A percentile compares a stretch with the other conserved stretches of the same genome.
phyloP scores from a whole-genome alignment of 306 rosid species.

The Trifolium subterraneum region DNA sequence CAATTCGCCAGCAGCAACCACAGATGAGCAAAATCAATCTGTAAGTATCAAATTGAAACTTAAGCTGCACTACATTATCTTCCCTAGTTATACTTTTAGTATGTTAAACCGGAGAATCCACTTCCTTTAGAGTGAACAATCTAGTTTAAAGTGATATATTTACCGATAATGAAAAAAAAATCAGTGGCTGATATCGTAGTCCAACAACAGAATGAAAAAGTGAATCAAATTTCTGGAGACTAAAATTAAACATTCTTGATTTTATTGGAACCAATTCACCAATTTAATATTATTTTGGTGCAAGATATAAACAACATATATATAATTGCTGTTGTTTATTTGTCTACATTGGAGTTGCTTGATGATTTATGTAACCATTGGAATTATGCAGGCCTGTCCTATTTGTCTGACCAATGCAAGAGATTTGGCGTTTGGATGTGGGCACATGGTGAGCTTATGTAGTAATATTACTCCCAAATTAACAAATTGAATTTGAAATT shows the following conservation, averaged over 20 bases:
- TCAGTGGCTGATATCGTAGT: too few relatives aligned
- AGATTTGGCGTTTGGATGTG: constrained; percentile 86
- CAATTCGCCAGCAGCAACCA: constrained; percentile 35
- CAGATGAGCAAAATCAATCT: constrained; percentile 59
- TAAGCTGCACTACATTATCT: too few relatives aligned
- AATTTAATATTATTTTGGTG: too few relatives aligned
- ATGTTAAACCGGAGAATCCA: not conserved
- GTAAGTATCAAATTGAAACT: constrained; percentile 42
- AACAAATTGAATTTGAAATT: not conserved
- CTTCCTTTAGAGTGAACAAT: not conserved
- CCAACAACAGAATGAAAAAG: too few relatives aligned
- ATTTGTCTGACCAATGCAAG: constrained; percentile 74
- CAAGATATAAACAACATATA: too few relatives aligned
- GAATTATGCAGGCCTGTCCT: constrained; percentile 66
- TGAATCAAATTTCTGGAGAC: too few relatives aligned
- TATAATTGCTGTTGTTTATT: not conserved
- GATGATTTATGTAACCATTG: constrained; percentile 31
- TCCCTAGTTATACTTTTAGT: not conserved
- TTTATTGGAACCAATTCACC: too few relatives aligned
- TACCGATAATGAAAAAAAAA: too few relatives aligned
- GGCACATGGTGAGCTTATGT: constrained; percentile 78
- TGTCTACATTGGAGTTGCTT: constrained; percentile 18
- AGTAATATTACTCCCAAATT: not conserved
- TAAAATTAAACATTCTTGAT: too few relatives aligned
- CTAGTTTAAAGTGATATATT: not conserved